Percentiles rank a stretch among this genome's conserved stretches.
Evolutionary conservation across 148 eudicot species (phyloP).

Genomic region (Rheum nobile): DNA sequence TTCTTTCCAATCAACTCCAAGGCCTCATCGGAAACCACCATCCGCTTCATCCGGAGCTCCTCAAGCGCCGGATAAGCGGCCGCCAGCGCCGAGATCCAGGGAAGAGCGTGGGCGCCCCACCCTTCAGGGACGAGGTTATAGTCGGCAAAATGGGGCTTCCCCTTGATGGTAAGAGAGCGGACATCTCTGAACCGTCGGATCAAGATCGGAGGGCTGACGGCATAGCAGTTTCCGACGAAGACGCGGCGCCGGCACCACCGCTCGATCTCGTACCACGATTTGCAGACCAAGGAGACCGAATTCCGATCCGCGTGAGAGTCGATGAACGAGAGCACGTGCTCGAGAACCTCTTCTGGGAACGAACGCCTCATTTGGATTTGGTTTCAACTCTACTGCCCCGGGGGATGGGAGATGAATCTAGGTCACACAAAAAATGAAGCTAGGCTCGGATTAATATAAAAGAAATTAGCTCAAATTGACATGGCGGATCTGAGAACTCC

Average conservation of each 20-base stretch:
- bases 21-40: conserved; percentile 60
- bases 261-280: conserved; percentile 66
- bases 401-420: neutral
- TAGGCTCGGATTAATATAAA: neutral
- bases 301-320: conserved; percentile 37
- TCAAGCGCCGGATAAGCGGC: conserved; percentile 49
- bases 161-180: conserved; percentile 50
- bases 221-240: conserved; percentile 73
- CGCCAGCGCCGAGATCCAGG: conserved; percentile 48
- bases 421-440: neutral
- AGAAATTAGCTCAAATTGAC: neutral
- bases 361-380: conserved; percentile 18
- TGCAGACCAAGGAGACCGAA: conserved; percentile 60
- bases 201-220: conserved; percentile 38
- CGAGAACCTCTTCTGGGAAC: conserved; percentile 64
- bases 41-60: conserved; percentile 69
- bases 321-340: conserved; percentile 54
- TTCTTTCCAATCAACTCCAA: conserved; percentile 45
- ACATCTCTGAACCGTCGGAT: conserved; percentile 49
- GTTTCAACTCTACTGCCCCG: neutral
- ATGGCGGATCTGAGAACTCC: neutral
- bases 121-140: conserved; percentile 69
- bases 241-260: conserved; percentile 42
- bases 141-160: conserved; percentile 81
- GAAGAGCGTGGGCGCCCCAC: conserved; percentile 51